These are phyloP conservation scores for Eucalyptus marginata DNA, from an alignment of 345 rosid genomes.

Conservation along the genomic window DNA sequence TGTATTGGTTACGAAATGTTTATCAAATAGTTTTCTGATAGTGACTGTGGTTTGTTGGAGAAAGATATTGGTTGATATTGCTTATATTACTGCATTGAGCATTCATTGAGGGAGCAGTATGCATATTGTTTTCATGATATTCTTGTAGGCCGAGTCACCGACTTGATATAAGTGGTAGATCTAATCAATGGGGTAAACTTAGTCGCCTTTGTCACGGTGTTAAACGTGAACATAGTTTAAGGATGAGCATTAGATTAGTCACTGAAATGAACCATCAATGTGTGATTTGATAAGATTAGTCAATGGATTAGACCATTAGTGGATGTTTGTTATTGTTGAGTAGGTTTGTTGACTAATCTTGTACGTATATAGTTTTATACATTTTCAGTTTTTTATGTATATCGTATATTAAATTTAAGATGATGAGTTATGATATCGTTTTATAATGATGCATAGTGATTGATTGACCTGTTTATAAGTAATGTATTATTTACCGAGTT, in stretches of 20 bases:
- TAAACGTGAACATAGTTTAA: background rate
- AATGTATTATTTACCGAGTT: too few relatives aligned
- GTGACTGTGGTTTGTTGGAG: too few relatives aligned
- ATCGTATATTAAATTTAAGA: background rate
- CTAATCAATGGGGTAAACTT: rapidly evolving
- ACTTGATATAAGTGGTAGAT: background rate
- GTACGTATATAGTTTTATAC: background rate
- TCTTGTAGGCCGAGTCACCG: background rate
- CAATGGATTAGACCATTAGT: background rate
- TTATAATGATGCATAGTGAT: background rate
- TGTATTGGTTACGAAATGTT: rapidly evolving
- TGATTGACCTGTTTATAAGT: too few relatives aligned
- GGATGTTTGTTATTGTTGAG: background rate
- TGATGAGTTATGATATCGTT: too few relatives aligned
- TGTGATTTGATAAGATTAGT: too few relatives aligned
- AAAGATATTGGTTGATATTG: too few relatives aligned
- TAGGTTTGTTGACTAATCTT: too few relatives aligned
- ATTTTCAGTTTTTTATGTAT: too few relatives aligned
- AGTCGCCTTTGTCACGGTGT: rapidly evolving
- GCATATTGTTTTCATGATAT: background rate
- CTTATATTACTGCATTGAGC: too few relatives aligned
- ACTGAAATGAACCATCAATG: rapidly evolving
- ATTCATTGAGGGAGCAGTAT: too few relatives aligned
- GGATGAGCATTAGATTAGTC: too few relatives aligned
- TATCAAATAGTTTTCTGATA: too few relatives aligned